Percentiles rank a stretch among this genome's conserved stretches.
phyloP scores from a whole-genome alignment of 2,329 filamentous ascomycete species.

The Fusarium longipes region DNA sequence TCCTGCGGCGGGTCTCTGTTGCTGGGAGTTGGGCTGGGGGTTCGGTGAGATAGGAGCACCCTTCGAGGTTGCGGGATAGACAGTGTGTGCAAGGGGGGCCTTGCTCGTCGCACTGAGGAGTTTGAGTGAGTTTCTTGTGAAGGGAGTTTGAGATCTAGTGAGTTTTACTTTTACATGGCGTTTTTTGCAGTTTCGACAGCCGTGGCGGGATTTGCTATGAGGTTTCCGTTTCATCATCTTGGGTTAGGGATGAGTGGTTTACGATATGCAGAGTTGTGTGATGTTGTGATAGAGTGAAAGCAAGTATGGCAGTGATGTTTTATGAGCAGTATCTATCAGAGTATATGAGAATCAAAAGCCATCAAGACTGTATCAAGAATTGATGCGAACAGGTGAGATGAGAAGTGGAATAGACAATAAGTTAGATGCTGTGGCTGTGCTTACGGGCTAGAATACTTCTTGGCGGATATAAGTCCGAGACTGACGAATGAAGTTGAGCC shows the following conservation, averaged over 20 bases:
- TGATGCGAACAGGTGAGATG: neutral
- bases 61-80: slow-evolving; percentile 42
- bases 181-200: slow-evolving; percentile 45
- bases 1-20: slow-evolving; percentile 41
- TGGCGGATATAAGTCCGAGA: neutral
- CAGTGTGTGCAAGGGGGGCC: slow-evolving; percentile 53
- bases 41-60: slow-evolving; percentile 36
- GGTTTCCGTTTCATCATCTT: slow-evolving; percentile 40
- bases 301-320: fast-evolving
- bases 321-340: neutral
- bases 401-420: neutral
- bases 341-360: neutral
- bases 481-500: slow-evolving; percentile 10
- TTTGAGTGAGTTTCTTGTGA: neutral
- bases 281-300: neutral
- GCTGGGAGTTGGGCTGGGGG: slow-evolving; percentile 18
- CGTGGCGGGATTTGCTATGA: slow-evolving; percentile 44
- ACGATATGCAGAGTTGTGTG: fast-evolving
- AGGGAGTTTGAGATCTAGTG: neutral
- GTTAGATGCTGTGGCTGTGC: slow-evolving; percentile 37
- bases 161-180: slow-evolving; percentile 40
- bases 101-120: slow-evolving; percentile 51
- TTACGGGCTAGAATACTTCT: slow-evolving; percentile 14
- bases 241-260: neutral
- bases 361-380: neutral